Percentiles rank a stretch among this genome's conserved stretches.
These are phyloP conservation scores for Malassezia sympodialis DNA, from an alignment of 1,284 basidiomycete genomes.

Conservation along the genomic window DNA sequence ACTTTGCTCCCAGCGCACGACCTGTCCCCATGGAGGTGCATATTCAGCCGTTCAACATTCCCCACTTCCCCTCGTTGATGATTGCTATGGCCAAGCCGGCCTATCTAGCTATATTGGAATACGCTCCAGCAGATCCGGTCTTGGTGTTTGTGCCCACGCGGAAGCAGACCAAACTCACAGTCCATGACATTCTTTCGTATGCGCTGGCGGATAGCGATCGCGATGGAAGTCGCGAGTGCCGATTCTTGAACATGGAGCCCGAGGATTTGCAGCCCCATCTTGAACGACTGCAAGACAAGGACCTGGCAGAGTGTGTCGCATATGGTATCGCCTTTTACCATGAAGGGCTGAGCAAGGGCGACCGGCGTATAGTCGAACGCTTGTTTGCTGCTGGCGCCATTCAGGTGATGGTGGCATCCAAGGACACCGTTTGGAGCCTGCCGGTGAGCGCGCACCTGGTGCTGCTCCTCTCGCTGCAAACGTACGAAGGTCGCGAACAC, in stretches of 20 bases:
- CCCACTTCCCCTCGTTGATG: conserved; percentile 97
- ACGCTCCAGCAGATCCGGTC: conserved; percentile 73
- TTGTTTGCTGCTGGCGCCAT: conserved; percentile 88
- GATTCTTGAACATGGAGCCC: conserved; percentile 81
- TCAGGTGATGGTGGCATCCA: conserved; percentile 83
- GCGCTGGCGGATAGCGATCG: conserved; percentile 67
- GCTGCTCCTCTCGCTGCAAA: conserved; percentile 95
- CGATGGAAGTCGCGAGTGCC: conserved; percentile 55
- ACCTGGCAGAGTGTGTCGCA: conserved; percentile 69
- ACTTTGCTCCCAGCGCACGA: conserved; percentile 88
- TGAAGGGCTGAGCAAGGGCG: conserved; percentile 79
- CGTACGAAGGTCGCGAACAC: conserved; percentile 58
- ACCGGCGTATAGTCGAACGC: conserved; percentile 86
- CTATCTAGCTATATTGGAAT: conserved; percentile 83
- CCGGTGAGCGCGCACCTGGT: conserved; percentile 92
- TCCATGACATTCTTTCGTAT: conserved; percentile 81
- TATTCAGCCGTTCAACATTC: conserved; percentile 84
- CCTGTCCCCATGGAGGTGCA: conserved; percentile 96
- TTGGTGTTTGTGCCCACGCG: conserved; percentile 87
- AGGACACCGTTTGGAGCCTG: conserved; percentile 90
- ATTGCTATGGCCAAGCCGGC: conserved; percentile 98
- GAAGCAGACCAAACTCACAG: conserved; percentile 83
- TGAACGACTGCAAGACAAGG: conserved; percentile 68
- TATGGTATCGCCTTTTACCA: conserved; percentile 93
- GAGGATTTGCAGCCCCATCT: conserved; percentile 77